Conservation (phyloP, 208 protist species). For the Leishmania lainsoni region DNA sequence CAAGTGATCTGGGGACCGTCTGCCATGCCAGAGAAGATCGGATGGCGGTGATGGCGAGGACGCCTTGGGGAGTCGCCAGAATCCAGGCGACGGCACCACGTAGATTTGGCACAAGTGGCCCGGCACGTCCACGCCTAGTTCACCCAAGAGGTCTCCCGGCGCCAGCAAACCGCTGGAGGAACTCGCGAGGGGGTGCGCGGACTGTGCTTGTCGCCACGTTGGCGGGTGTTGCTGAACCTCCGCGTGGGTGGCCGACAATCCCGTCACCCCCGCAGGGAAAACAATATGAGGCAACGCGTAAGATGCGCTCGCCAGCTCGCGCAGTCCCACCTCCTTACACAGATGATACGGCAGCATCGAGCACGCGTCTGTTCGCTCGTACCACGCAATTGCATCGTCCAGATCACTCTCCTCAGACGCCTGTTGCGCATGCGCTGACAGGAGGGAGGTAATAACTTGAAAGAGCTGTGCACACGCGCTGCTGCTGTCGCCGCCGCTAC, state of each 20-base stretch:
- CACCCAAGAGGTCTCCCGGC: not conserved
- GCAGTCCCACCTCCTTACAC: constrained; percentile 5
- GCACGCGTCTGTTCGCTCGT: not conserved
- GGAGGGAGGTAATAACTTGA: not conserved
- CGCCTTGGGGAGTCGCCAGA: constrained; percentile 16
- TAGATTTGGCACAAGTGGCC: constrained; percentile 14
- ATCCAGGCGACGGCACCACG: constrained; percentile 14
- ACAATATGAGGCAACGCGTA: not conserved
- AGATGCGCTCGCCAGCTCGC: not conserved
- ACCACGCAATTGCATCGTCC: constrained; percentile 12
- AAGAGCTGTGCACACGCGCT: not conserved
- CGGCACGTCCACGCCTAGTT: too few species aligned
- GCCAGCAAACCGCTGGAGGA: not conserved
- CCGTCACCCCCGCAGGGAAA: not conserved
- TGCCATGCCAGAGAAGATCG: not conserved
- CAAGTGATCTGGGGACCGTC: not conserved
- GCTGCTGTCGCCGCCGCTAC: not conserved
- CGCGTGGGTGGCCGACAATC: not conserved
- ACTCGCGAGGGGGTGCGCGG: not conserved
- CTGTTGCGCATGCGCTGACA: not conserved
- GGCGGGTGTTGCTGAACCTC: not conserved
- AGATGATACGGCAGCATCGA: constrained; percentile 15
- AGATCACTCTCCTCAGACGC: constrained; percentile 1
- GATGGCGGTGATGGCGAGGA: not conserved
- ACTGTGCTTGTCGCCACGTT: not conserved